phyloP scores from a whole-genome alignment of 1,284 basidiomycete genomes.

The Cutaneotrichosporon sp. region DNA sequence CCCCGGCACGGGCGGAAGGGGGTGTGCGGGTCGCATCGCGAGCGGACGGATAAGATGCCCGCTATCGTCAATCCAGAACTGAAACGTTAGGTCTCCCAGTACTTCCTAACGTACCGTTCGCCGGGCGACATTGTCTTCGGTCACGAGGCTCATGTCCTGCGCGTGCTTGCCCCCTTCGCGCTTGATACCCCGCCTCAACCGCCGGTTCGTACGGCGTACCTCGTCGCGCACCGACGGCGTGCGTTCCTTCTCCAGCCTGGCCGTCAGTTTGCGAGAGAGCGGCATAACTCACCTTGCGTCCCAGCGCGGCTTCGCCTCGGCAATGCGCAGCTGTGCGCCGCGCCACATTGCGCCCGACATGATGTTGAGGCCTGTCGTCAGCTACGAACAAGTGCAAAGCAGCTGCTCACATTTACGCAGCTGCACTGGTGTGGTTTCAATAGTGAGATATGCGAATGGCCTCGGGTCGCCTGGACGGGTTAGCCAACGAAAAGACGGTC shows the following conservation, averaged over 20 bases:
- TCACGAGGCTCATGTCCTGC: conserved; percentile 41
- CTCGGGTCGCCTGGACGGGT: conserved; percentile 34
- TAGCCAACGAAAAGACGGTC: not conserved
- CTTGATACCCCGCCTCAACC: conserved; percentile 4
- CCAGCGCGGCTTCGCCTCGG: conserved; percentile 40
- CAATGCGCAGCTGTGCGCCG: conserved; percentile 41
- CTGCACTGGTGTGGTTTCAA: conserved; percentile 39
- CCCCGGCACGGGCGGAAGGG: conserved; percentile 15
- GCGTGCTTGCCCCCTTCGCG: conserved; percentile 36
- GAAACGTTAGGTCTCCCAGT: not conserved
- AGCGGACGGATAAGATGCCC: conserved; percentile 36
- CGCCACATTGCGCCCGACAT: conserved; percentile 47
- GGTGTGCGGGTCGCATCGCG: conserved; percentile 36
- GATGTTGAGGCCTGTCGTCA: conserved; percentile 39
- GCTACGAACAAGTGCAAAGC: conserved; percentile 5
- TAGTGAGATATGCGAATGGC: conserved; percentile 42
- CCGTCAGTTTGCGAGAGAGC: not conserved
- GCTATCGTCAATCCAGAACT: conserved; percentile 38
- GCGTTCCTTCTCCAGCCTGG: conserved; percentile 24
- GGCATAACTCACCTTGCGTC: conserved; percentile 16
- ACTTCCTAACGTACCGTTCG: not conserved
- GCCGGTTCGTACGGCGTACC: conserved; percentile 4
- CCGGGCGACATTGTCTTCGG: conserved; percentile 12
- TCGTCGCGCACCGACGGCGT: conserved; percentile 17
- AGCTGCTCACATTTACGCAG: conserved; percentile 44